Evolutionary conservation across 495 filamentous ascomycete species (phyloP), one percentile per base, ranked within the genome.

Genomic region (Acidiella bohemica): DNA sequence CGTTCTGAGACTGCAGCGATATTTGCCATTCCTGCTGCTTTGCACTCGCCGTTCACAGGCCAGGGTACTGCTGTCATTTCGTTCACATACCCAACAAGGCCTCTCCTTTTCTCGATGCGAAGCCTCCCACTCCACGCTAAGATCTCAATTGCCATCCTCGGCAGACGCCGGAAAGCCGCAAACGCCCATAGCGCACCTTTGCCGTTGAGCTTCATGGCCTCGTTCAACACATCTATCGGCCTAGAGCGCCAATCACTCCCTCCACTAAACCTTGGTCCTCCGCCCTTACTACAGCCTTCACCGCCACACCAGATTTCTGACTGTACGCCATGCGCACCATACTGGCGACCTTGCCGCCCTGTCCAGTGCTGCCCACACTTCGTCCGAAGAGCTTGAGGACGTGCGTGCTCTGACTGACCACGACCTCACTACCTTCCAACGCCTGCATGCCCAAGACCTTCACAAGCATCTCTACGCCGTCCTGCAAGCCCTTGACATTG

Each of bases 321-420:
- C 81, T 88, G 63, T 74, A 95, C 4, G 87, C 90, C 90, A 97
- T 93, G 65, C 84, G 74, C 48, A 96, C 72, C 42, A 79, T 75
- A 35, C 81, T 80, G 25, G 84, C 86, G 2, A 97, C 87, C 48
- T 77, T 76, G 46, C 92, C 92, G 21, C 90, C 92, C 19, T 71
- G 25, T n/a, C n/a, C n/a, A n/a, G n/a, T 78, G 47, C 18, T 22
- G 6, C 34, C 34, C 2, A 96, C 77, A 16, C 88, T 94, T 75
- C 92, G 95, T 53, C 90, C 90, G 57, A 90, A 86, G 17, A 97
- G 73, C 65, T 93, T 95, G 54, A 97, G 75, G 8, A 84, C 84
- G 62, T 97, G 90, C 42, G 87, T 95, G 45, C 80, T 84, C 55
- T 76, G 77, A 55, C 74, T 90, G 43, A 92, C 70, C 11, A 82